Evolutionary conservation across 108 stramenopile genomes (phyloP).

Genomic region (Skeletonema grethae): DNA sequence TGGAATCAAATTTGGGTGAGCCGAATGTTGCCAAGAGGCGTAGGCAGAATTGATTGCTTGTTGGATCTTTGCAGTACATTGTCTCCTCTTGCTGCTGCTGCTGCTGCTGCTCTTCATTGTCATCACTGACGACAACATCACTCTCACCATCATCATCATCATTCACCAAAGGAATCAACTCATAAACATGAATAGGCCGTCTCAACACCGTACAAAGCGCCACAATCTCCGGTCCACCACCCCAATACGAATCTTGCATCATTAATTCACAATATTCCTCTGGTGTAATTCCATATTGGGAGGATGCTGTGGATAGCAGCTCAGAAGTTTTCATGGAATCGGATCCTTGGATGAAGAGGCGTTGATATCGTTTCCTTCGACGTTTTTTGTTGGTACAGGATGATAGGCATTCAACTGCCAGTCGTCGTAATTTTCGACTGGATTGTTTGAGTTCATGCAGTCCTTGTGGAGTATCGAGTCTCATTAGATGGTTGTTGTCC

Average conservation of each 20-base stretch:
- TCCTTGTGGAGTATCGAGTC: conserved; percentile 3
- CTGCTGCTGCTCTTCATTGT: not conserved
- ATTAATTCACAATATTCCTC: conserved; percentile 65
- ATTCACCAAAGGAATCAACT: conserved; percentile 20
- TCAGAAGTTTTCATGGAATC: conserved; percentile 45
- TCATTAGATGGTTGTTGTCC: conserved; percentile 7
- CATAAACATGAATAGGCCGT: conserved; percentile 75
- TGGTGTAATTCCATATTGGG: conserved; percentile 50
- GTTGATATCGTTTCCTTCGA: not conserved
- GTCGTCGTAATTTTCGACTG: not conserved
- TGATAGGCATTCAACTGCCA: conserved; percentile 16
- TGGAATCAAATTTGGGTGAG: conserved; percentile 51
- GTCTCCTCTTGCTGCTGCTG: not conserved
- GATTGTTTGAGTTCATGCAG: not conserved
- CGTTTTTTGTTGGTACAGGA: not conserved
- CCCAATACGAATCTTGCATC: conserved; percentile 63
- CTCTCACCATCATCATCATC: too few species aligned
- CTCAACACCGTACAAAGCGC: conserved; percentile 60
- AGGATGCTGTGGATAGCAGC: conserved; percentile 45
- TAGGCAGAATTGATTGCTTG: conserved; percentile 7
- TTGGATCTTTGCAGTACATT: not conserved
- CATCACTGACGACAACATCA: not conserved
- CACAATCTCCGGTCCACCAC: conserved; percentile 81
- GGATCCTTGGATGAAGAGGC: conserved; percentile 54
- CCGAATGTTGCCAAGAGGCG: conserved; percentile 58